A percentile compares a stretch with the other conserved stretches of the same genome.
Evolutionary conservation across 164 flowering plant genomes (phyloP).

Genomic region (Protea cynaroides): DNA sequence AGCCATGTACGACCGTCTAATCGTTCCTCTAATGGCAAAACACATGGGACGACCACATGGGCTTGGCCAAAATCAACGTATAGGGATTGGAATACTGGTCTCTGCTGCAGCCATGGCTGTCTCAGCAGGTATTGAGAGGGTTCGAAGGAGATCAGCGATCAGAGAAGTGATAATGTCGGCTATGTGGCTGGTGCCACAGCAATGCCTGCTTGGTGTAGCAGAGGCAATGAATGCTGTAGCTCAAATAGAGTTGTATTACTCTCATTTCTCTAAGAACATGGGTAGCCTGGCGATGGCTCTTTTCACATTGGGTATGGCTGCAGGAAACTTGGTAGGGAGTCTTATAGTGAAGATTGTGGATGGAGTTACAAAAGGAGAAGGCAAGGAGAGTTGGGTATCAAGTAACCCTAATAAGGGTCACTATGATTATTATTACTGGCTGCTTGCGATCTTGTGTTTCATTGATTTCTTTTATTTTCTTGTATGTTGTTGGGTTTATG

Average conservation of each 20-base stretch:
- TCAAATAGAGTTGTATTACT: slow-evolving; percentile 71
- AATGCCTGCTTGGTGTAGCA: slow-evolving; percentile 51
- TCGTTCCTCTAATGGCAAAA: slow-evolving; percentile 32
- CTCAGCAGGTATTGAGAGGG: slow-evolving; percentile 30
- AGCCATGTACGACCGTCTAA: slow-evolving; percentile 38
- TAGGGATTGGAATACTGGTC: slow-evolving; percentile 47
- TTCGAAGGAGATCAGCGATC: slow-evolving; percentile 47
- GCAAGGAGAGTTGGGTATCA: slow-evolving; percentile 29
- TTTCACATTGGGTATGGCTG: slow-evolving; percentile 52
- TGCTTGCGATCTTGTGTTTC: slow-evolving; percentile 13
- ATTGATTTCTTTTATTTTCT: slow-evolving; percentile 20
- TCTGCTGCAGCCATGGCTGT: slow-evolving; percentile 19
- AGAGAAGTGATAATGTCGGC: slow-evolving; percentile 69
- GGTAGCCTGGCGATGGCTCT: slow-evolving; percentile 60
- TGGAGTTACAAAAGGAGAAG: slow-evolving; percentile 5
- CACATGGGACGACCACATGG: slow-evolving; percentile 31
- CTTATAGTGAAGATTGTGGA: slow-evolving; percentile 37
- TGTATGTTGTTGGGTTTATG: slow-evolving; percentile 27
- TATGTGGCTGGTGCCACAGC: slow-evolving; percentile 72
- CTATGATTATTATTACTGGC: slow-evolving; percentile 30
- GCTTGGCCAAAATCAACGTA: slow-evolving; percentile 27
- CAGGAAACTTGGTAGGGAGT: slow-evolving; percentile 55
- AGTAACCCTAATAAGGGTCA: slow-evolving; percentile 28
- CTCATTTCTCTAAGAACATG: slow-evolving; percentile 75
- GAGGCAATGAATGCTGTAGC: slow-evolving; percentile 76